phyloP scores from a whole-genome alignment of 2,329 filamentous ascomycete species.

The Sporothrix schenckii region DNA sequence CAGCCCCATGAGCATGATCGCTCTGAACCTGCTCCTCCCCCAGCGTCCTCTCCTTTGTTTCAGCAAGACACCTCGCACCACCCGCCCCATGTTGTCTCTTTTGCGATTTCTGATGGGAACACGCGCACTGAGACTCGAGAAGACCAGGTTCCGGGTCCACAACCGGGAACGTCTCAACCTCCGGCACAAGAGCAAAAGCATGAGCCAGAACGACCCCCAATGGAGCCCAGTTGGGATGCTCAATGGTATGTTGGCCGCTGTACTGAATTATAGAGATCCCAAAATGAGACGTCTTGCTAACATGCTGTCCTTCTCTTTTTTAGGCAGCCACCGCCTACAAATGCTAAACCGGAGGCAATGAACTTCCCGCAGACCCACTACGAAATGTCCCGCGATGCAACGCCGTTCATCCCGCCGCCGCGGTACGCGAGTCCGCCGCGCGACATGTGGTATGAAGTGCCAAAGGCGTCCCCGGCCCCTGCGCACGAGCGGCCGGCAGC shows the following conservation, averaged over 20 bases:
- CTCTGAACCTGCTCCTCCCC: constrained; percentile 15
- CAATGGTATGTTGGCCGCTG: constrained; percentile 50
- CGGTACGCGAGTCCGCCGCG: constrained; percentile 81
- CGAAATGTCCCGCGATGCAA: constrained; percentile 75
- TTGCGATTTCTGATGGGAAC: constrained; percentile 47
- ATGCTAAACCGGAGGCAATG: constrained; percentile 80
- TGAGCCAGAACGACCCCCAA: constrained; percentile 42
- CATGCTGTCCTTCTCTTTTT: constrained; percentile 6
- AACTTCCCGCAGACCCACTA: constrained; percentile 82
- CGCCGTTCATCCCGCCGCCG: constrained; percentile 74
- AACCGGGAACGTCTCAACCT: constrained; percentile 45
- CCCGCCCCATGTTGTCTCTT: constrained; percentile 43
- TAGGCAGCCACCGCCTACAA: constrained; percentile 64
- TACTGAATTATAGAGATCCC: background rate
- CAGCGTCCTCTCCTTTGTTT: constrained; percentile 20
- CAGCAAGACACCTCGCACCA: constrained; percentile 34
- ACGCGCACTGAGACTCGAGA: constrained; percentile 53
- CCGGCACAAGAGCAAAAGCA: constrained; percentile 43
- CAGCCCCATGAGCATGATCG: constrained; percentile 24
- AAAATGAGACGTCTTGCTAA: constrained; percentile 33
- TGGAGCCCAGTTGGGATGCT: constrained; percentile 54
- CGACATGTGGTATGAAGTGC: constrained; percentile 87
- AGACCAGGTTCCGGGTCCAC: constrained; percentile 46
- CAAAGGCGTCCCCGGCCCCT: constrained; percentile 61
- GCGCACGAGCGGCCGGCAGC: constrained; percentile 61